phyloP scores from a whole-genome alignment of 371 early-diverging fungal genomes.

The Smittium mucronatum region DNA sequence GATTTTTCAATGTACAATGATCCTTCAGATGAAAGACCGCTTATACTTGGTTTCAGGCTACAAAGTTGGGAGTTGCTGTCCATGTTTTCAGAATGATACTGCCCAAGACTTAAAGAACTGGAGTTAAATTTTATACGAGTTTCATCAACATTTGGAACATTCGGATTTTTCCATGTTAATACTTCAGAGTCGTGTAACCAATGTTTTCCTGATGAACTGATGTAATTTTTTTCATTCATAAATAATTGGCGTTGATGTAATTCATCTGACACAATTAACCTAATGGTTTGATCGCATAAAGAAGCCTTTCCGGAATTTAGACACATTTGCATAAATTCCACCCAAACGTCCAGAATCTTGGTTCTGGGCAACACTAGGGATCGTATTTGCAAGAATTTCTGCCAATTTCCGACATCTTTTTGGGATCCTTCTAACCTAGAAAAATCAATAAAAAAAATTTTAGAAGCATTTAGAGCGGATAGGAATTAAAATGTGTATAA shows the following conservation, averaged over 20 bases:
- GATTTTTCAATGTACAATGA: slow-evolving; percentile 14
- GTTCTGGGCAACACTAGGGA: slow-evolving; percentile 79
- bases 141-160: neutral
- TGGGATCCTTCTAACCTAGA: slow-evolving; percentile 66
- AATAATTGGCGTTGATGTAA: slow-evolving; percentile 10
- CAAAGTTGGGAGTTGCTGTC: neutral
- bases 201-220: neutral
- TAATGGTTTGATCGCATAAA: slow-evolving; percentile 62
- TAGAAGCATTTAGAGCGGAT: neutral
- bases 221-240: neutral
- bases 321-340: slow-evolving; percentile 90
- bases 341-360: slow-evolving; percentile 88
- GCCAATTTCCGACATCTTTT: slow-evolving; percentile 93
- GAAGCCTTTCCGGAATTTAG: slow-evolving; percentile 77
- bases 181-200: neutral
- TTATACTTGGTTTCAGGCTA: neutral
- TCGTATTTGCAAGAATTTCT: slow-evolving; percentile 75
- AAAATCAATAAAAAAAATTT: neutral
- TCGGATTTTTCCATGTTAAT: neutral
- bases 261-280: slow-evolving; percentile 23
- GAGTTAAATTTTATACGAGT: too few relatives aligned
- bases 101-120: neutral
- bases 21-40: neutral
- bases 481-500: too few relatives aligned
- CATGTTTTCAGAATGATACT: neutral